A percentile compares a stretch with the other conserved stretches of the same genome.
phyloP scores from a whole-genome alignment of 2,329 filamentous ascomycete genomes.

The Colletotrichum sp. region DNA sequence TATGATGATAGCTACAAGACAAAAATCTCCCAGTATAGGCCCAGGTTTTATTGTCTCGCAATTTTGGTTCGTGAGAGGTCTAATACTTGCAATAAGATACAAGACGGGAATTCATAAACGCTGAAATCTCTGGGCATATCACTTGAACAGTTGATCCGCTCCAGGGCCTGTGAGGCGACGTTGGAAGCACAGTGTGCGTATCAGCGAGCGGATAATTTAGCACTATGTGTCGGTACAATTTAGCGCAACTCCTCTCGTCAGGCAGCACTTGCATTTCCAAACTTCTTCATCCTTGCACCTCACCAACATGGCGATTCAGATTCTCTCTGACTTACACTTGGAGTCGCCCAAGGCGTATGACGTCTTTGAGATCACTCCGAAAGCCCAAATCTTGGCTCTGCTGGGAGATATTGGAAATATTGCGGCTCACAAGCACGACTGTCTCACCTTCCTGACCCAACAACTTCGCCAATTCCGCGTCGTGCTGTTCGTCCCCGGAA shows the following conservation, averaged over 20 bases:
- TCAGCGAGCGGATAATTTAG: too few species aligned
- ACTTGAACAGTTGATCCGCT: too few species aligned
- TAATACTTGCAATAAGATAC: too few species aligned
- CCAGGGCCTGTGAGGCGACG: too few species aligned
- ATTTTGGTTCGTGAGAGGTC: too few species aligned
- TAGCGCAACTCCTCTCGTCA: not conserved
- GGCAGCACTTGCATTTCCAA: not conserved
- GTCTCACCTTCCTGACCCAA: conserved; percentile 48
- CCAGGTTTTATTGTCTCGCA: too few species aligned
- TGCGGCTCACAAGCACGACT: conserved; percentile 42
- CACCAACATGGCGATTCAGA: not conserved
- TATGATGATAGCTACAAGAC: too few species aligned
- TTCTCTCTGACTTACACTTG: conserved; percentile 62
- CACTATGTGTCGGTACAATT: too few species aligned
- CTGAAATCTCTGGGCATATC: too few species aligned
- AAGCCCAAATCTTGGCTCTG: conserved; percentile 56
- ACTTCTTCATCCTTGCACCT: not conserved
- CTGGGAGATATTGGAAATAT: conserved; percentile 61
- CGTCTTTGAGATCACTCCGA: conserved; percentile 49
- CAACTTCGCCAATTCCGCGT: conserved; percentile 53
- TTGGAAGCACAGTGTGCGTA: too few species aligned
- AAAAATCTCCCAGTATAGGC: too few species aligned
- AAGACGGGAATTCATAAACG: too few species aligned
- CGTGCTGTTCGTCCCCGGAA: conserved; percentile 59
- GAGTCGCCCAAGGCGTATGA: conserved; percentile 56